Evolutionary conservation across 2,329 filamentous ascomycete genomes (phyloP).

Genomic region (Pseudogymnoascus pannorum): DNA sequence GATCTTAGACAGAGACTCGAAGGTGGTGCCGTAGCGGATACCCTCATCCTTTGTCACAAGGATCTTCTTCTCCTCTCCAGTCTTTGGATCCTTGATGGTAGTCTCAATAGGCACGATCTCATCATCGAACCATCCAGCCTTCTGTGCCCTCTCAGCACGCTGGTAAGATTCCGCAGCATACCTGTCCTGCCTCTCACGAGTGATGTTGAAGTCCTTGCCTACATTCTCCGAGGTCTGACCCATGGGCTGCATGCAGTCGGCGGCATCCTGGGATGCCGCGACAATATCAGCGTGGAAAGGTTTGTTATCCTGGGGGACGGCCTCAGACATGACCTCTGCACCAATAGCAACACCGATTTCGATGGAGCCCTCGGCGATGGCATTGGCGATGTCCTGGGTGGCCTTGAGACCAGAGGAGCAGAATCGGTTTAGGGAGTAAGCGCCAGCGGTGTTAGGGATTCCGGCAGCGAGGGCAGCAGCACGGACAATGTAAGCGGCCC

Average conservation of each 20-base stretch:
- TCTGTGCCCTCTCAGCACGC: conserved; percentile 82
- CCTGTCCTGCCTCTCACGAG: conserved; percentile 71
- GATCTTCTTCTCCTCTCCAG: conserved; percentile 68
- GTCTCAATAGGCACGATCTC: conserved; percentile 88
- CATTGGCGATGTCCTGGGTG: conserved; percentile 86
- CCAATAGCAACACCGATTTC: conserved; percentile 82
- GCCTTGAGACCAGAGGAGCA: conserved; percentile 96
- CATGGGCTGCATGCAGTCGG: conserved; percentile 91
- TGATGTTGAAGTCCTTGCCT: conserved; percentile 78
- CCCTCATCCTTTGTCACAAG: conserved; percentile 84
- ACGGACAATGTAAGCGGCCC: conserved; percentile 85
- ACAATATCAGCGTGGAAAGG: conserved; percentile 75
- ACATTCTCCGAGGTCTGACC: conserved; percentile 98
- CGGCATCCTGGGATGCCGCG: conserved; percentile 62
- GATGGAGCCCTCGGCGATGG: conserved; percentile 74
- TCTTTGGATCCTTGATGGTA: conserved; percentile 75
- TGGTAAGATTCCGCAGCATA: conserved; percentile 84
- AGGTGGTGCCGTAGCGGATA: conserved; percentile 82
- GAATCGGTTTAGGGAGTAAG: conserved; percentile 85
- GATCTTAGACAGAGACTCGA: conserved; percentile 74
- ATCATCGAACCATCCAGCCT: conserved; percentile 83
- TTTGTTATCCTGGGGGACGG: conserved; percentile 60
- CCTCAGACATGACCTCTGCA: conserved; percentile 77
- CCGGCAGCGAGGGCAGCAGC: conserved; percentile 84
- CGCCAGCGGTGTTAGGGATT: conserved; percentile 82